phyloP scores from a whole-genome alignment of 495 filamentous ascomycete species.

The Podospora comata region DNA sequence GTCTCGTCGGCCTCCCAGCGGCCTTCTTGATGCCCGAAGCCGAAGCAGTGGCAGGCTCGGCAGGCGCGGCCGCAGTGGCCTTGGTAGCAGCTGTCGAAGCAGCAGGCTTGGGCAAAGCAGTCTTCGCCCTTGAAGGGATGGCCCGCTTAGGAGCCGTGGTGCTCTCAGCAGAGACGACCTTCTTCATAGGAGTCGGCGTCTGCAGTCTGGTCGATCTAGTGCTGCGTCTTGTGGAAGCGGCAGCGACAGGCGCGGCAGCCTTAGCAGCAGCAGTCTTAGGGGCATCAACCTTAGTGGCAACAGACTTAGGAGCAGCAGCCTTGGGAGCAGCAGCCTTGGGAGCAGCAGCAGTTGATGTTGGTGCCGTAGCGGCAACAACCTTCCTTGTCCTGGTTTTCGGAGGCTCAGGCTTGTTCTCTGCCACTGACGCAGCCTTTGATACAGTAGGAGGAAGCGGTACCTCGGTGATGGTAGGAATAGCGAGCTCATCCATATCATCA shows the following conservation, averaged over 20 bases:
- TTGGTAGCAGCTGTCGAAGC: neutral
- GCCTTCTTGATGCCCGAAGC: slow-evolving; percentile 10
- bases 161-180: slow-evolving; percentile 7
- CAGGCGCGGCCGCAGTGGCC: neutral
- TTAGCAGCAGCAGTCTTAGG: neutral
- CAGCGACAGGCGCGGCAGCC: neutral
- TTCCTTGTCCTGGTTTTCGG: neutral
- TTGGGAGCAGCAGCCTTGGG: neutral
- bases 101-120: neutral
- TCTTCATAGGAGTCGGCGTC: slow-evolving; percentile 9
- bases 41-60: neutral
- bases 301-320: neutral
- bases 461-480: slow-evolving; percentile 7
- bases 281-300: neutral
- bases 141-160: neutral
- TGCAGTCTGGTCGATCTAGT: slow-evolving; percentile 5
- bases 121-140: slow-evolving; percentile 1
- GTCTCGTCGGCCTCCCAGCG: slow-evolving; percentile 7
- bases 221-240: slow-evolving; percentile 1
- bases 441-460: neutral
- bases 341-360: neutral
- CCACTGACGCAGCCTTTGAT: neutral
- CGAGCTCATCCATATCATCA: slow-evolving; percentile 12
- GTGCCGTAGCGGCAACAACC: neutral
- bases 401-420: neutral